A percentile compares a stretch with the other conserved stretches of the same genome.
These are phyloP conservation scores for Solanum lycopersicoides DNA, from an alignment of 257 asterid genomes.

Conservation along the genomic window DNA sequence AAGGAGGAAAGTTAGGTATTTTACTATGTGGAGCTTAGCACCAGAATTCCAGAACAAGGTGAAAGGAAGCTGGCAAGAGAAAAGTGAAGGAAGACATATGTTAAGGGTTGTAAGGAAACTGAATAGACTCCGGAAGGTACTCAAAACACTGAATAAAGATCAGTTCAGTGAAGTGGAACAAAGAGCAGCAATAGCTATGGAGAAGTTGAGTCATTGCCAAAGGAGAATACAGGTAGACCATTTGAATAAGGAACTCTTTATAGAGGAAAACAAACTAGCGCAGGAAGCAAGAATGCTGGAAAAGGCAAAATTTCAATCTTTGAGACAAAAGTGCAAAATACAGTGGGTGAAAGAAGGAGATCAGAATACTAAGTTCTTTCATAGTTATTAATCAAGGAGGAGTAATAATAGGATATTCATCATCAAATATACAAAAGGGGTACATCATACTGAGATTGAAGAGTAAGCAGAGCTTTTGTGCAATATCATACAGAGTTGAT, in stretches of 20 bases:
- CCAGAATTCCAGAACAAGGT: background rate
- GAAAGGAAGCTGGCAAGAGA: background rate
- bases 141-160: no score
- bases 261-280: background rate
- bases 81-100: background rate
- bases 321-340: background rate
- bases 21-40: background rate
- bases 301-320: no score
- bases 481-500: no score
- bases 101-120: background rate
- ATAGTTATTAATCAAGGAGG: no score
- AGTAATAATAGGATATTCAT: no score
- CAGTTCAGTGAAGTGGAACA: background rate
- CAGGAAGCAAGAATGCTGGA: background rate
- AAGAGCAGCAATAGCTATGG: no score
- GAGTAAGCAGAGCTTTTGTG: no score
- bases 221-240: fast-evolving
- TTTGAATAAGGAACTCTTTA: background rate
- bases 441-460: no score
- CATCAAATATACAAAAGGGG: no score
- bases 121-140: background rate
- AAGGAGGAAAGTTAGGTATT: no score
- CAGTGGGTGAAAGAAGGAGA: background rate
- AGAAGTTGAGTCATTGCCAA: no score
- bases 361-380: background rate